Evolutionary conservation across 2,329 filamentous ascomycete genomes (phyloP), one percentile per base, ranked within the genome.

Genomic region (Lecanicillium sp.): DNA sequence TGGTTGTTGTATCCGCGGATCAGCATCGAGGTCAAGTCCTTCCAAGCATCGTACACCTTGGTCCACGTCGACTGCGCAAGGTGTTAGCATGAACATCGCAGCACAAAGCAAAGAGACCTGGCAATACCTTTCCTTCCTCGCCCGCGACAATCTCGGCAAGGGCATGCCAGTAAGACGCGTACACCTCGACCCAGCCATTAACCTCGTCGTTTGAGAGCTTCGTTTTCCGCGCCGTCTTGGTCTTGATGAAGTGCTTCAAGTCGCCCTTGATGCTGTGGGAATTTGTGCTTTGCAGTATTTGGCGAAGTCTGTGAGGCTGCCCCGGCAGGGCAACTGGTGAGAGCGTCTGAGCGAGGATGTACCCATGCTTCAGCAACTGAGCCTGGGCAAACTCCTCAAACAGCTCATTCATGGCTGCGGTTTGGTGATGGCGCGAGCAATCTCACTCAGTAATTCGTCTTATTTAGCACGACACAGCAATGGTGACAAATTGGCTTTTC

Each of bases 41-140:
- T 94, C 90, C 93, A 97, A 10, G 83, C 72, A 52, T 90, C 85
- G 61, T 95, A 98, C 0, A 90, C 86, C 48, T 79, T 84, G n/a
- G 77, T 77, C 83, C 87, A 95, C 50, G 86, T 81, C n/a, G 79
- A 69, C 66, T 69, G n/a, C n/a, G n/a, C n/a, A n/a, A 43, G 6
- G 4, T 2, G 61, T 53, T 30, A 30, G 41, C n/a, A 7, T 29
- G 11, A 30, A 44, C 36, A 38, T 36, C 15, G 14, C 6, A 10
- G 7, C 10, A 21, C 19, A 6, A 17, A 15, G 7, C 19, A 9
- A 14, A 33, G 47, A 58, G 51, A 45, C 7, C 19, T 32, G 33
- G 12, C 11, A 6, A 27, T 24, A 72, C 69, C 60, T 67, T 66
- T 50, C 64, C 63, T 40, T 56, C 61, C 29, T 67, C 63, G 9